Conservation (phyloP, 257 asterid genomes). For the Fraxinus excelsior region DNA sequence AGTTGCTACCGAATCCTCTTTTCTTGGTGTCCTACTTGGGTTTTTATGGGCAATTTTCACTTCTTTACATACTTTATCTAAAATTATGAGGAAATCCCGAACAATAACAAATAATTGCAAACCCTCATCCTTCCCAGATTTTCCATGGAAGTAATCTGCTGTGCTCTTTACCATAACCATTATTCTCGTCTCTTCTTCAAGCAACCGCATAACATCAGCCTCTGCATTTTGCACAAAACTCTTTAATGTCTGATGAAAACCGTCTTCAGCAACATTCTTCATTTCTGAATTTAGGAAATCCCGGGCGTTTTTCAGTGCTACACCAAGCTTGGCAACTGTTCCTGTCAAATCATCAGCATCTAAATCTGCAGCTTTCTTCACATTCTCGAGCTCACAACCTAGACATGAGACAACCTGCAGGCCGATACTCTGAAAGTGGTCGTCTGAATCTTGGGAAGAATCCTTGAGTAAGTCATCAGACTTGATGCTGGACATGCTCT, state of each 20-base stretch:
- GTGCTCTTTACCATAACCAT: slow-evolving; percentile 57
- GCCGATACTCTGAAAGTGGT: slow-evolving; percentile 49
- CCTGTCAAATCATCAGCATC: slow-evolving; percentile 54
- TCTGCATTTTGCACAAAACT: slow-evolving; percentile 47
- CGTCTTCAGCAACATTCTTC: slow-evolving; percentile 39
- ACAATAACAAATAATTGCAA: slow-evolving; percentile 54
- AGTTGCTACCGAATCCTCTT: slow-evolving; percentile 31
- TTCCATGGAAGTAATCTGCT: slow-evolving; percentile 70
- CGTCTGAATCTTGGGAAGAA: slow-evolving; percentile 43
- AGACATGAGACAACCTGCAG: slow-evolving; percentile 61
- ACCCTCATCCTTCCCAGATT: slow-evolving; percentile 62
- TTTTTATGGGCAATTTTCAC: slow-evolving; percentile 41
- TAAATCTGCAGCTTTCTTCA: slow-evolving; percentile 58
- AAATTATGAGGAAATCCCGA: slow-evolving; percentile 56
- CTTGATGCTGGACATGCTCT: slow-evolving; percentile 58
- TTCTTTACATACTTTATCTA: slow-evolving; percentile 68
- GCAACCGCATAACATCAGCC: slow-evolving; percentile 42
- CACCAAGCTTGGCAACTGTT: slow-evolving; percentile 48
- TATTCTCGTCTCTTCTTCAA: slow-evolving; percentile 58
- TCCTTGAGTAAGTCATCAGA: slow-evolving; percentile 43
- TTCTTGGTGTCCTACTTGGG: slow-evolving; percentile 26
- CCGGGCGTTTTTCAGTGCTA: slow-evolving; percentile 34
- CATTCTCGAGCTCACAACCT: slow-evolving; percentile 53
- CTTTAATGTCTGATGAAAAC: slow-evolving; percentile 44
- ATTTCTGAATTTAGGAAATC: slow-evolving; percentile 40